phyloP scores from a whole-genome alignment of 345 rosid genomes.

The Syzygium oleosum region DNA sequence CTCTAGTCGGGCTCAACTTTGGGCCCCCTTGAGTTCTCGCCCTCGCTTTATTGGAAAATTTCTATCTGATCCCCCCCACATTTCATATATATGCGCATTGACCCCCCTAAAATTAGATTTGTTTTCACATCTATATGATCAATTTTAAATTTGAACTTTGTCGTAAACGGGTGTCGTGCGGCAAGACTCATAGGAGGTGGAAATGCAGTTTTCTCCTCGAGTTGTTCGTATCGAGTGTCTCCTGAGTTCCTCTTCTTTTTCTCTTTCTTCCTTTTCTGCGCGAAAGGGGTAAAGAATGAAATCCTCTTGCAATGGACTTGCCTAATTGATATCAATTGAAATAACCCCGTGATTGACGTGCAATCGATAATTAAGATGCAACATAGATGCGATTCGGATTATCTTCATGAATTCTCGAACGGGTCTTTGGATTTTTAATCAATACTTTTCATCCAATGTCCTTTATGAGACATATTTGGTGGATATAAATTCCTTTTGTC shows the following conservation, averaged over 20 bases:
- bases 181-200: fast-evolving
- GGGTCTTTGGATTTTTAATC: neutral
- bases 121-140: neutral
- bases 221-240: neutral
- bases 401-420: neutral
- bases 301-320: neutral
- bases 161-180: neutral
- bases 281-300: neutral
- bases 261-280: neutral
- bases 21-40: neutral
- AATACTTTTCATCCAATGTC: neutral
- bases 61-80: neutral
- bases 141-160: neutral
- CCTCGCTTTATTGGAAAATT: neutral
- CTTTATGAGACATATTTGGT: neutral
- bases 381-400: neutral
- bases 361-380: too few species aligned
- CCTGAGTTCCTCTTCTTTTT: neutral
- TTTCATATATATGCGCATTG: neutral
- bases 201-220: neutral
- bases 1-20: neutral
- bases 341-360: neutral
- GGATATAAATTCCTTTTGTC: neutral
- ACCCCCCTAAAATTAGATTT: neutral
- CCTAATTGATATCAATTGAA: neutral